Evolutionary conservation across 1,284 basidiomycete genomes (phyloP).

Genomic region (Golubevia pallescens): DNA sequence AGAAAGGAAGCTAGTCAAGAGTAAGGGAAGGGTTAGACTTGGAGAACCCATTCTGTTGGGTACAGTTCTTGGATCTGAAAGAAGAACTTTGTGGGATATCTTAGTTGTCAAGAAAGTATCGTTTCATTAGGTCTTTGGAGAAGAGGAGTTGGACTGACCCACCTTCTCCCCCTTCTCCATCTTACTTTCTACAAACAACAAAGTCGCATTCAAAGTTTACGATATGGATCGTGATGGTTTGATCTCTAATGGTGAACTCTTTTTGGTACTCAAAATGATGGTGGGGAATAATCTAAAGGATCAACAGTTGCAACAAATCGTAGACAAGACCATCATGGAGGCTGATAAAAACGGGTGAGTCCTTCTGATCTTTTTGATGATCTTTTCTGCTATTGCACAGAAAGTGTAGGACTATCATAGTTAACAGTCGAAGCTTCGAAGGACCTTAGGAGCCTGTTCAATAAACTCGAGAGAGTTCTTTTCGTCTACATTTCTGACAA

Average conservation of each 20-base stretch:
- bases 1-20: neutral
- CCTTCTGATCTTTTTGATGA: neutral
- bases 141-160: neutral
- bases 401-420: too few relatives aligned
- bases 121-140: too few relatives aligned
- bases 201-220: conserved; percentile 97
- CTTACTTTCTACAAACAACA: conserved; percentile 2
- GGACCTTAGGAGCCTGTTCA: too few relatives aligned
- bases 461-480: neutral
- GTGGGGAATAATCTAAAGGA: conserved; percentile 99
- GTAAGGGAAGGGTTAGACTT: too few relatives aligned
- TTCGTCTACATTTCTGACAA: neutral
- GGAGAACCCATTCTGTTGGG: too few relatives aligned
- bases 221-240: conserved; percentile 96
- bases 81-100: too few relatives aligned
- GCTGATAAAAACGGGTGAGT: conserved; percentile 85
- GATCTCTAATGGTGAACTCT: conserved; percentile 98
- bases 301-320: conserved; percentile 98
- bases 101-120: too few relatives aligned
- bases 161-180: neutral
- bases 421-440: too few relatives aligned
- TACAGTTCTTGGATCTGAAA: too few relatives aligned
- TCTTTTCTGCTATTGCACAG: neutral
- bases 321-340: conserved; percentile 99
- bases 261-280: conserved; percentile 99